Percentiles rank a stretch among this genome's conserved stretches.
These are phyloP conservation scores for Cercospora citrullina DNA, from an alignment of 2,329 filamentous ascomycete genomes.

Conservation along the genomic window DNA sequence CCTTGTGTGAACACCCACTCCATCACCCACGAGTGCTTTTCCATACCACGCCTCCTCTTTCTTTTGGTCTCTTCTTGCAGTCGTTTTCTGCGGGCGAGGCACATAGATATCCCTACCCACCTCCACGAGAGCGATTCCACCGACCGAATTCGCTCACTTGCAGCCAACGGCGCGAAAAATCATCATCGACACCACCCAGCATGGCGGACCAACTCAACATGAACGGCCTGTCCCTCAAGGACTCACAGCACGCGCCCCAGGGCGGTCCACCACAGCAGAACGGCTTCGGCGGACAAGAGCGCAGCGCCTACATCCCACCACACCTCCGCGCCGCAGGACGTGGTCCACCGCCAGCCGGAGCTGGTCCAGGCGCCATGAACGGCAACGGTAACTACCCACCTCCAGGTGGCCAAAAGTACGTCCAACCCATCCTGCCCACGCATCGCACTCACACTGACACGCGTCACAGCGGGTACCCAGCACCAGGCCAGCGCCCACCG, in stretches of 20 bases:
- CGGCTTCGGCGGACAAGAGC: slow-evolving; percentile 51
- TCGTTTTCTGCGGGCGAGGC: slow-evolving; percentile 26
- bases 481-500: slow-evolving; percentile 13
- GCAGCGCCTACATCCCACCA: slow-evolving; percentile 80
- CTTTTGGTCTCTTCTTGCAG: slow-evolving; percentile 26
- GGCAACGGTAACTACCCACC: slow-evolving; percentile 45
- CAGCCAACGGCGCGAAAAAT: slow-evolving; percentile 14
- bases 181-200: slow-evolving; percentile 18
- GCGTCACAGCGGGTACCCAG: slow-evolving; percentile 48
- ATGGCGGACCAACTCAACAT: slow-evolving; percentile 88
- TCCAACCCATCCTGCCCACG: not conserved
- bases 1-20: slow-evolving; percentile 3
- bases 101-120: slow-evolving; percentile 16
- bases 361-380: slow-evolving; percentile 53
- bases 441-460: slow-evolving; percentile 25
- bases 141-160: slow-evolving; percentile 36
- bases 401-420: slow-evolving; percentile 36
- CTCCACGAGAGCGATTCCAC: slow-evolving; percentile 19
- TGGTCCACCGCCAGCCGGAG: slow-evolving; percentile 46
- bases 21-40: slow-evolving; percentile 7
- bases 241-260: slow-evolving; percentile 59
- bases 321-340: slow-evolving; percentile 64
- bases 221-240: slow-evolving; percentile 69
- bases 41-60: slow-evolving; percentile 10
- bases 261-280: slow-evolving; percentile 42